These are phyloP conservation scores for Fusarium newnesense DNA, from an alignment of 2,329 filamentous ascomycete genomes.

Conservation along the genomic window DNA sequence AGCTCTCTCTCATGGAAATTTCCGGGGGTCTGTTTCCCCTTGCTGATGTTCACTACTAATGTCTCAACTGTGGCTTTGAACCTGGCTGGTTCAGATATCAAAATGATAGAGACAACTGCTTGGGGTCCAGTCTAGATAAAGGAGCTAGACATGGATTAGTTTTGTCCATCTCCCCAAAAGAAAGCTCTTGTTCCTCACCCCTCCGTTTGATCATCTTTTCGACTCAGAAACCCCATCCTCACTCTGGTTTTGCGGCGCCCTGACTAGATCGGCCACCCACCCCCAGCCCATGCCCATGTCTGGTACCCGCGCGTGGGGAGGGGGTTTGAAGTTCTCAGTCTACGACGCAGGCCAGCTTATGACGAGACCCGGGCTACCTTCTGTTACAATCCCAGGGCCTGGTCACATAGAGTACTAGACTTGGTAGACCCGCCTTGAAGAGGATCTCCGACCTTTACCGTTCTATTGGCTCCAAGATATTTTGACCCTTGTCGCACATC, in stretches of 20 bases:
- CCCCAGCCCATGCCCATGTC: constrained; percentile 31
- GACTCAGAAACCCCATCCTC: constrained; percentile 37
- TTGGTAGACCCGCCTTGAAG: constrained; percentile 35
- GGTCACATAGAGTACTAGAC: constrained; percentile 39
- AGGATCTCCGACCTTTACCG: constrained; percentile 47
- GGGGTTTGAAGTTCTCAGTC: constrained; percentile 38
- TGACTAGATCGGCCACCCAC: constrained; percentile 31
- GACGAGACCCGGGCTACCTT: constrained; percentile 44
- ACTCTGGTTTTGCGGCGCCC: constrained; percentile 32
- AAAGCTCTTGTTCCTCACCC: constrained; percentile 37
- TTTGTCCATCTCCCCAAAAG: constrained; percentile 26
- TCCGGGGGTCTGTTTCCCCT: constrained; percentile 17
- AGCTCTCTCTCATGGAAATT: constrained; percentile 17
- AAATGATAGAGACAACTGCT: constrained; percentile 35
- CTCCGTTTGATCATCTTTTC: constrained; percentile 43
- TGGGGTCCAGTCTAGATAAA: constrained; percentile 23
- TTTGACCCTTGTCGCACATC: constrained; percentile 46
- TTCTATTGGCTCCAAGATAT: constrained; percentile 47
- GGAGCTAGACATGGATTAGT: constrained; percentile 40
- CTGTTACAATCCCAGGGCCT: constrained; percentile 40
- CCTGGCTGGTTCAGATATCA: constrained; percentile 34
- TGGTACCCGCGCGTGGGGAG: constrained; percentile 31
- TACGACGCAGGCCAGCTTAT: constrained; percentile 37
- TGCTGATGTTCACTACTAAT: constrained; percentile 31
- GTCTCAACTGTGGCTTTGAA: constrained; percentile 39